Evolutionary conservation across 2,329 filamentous ascomycete genomes (phyloP), one percentile per base, ranked within the genome.

Genomic region (Stromatinia cepivora): DNA sequence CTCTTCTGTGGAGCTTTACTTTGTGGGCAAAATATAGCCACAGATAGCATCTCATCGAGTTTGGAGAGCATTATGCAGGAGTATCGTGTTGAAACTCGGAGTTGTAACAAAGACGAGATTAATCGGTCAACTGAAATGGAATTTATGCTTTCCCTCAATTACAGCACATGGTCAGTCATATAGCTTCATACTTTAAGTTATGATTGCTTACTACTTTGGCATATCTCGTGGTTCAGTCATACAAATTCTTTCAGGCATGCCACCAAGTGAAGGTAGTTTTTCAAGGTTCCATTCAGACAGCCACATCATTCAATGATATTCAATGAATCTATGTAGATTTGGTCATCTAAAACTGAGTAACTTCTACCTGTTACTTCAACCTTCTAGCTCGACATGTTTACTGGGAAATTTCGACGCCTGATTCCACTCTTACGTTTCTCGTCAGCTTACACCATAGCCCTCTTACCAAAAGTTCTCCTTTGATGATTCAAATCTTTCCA

Each of bases 11-110:
- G 64, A 39, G 64, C 64, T 36, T 56, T 66, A 31, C 52, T 66
- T 56, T 66, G 64, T 46, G 64, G 64, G 28, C 64, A 54, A 34
- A 66, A 66, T 31, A 66, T 45, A 9, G 64, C 64, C 8, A 56
- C 50, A 10, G 64, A 66, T 59, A 36, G 57, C 39, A 59, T 59
- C 4, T 59, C 39, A 10, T 59, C 39, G 20, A 22, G 39, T 22
- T n/a, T 59, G 3, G 57, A 59, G 17, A 28, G 57, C 57, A 59
- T 59, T n/a, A 13, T 45, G 57, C 28, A 45, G 25, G 17, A 22
- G 5, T 59, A 46, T 46, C 2, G 39, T 45, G 57, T 59, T 59
- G 57, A 45, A 59, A 45, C 57, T 59, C 17, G 1, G 8, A 28
- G 28, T 7, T 59, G 3, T 10, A 31, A 31, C 45, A 45, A 13